Conservation (phyloP, 2,329 filamentous ascomycete genomes). For the Claviceps monticola region DNA sequence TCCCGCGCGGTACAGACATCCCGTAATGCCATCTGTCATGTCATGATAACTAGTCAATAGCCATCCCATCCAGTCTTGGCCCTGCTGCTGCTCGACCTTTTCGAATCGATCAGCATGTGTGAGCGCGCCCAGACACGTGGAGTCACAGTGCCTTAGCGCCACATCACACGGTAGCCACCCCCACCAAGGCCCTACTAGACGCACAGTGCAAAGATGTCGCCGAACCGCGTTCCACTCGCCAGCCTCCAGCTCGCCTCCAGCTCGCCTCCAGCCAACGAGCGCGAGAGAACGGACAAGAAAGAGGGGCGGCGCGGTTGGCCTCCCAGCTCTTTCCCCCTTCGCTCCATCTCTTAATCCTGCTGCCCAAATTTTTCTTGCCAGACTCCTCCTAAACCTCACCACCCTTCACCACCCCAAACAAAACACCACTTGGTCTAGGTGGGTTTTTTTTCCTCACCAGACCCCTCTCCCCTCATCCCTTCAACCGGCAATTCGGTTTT, state of each 20-base stretch:
- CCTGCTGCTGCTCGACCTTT: no score
- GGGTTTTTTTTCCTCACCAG: slow-evolving; percentile 19
- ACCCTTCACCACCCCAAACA: slow-evolving; percentile 21
- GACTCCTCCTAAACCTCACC: slow-evolving; percentile 23
- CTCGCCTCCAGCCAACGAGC: not conserved
- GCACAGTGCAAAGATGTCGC: no score
- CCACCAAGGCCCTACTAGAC: no score
- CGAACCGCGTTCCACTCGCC: not conserved
- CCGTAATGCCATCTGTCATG: no score
- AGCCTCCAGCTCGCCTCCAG: not conserved
- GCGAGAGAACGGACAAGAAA: not conserved
- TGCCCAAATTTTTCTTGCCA: slow-evolving; percentile 25
- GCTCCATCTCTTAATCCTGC: slow-evolving; percentile 20
- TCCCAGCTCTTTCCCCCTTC: slow-evolving; percentile 16
- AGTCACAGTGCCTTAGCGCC: no score
- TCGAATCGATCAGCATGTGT: no score
- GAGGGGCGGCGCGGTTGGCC: not conserved
- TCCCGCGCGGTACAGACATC: no score
- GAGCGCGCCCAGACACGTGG: no score
- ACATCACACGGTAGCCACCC: no score
- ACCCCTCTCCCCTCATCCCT: slow-evolving; percentile 14
- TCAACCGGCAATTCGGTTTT: slow-evolving; percentile 17
- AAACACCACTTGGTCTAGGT: slow-evolving; percentile 19
- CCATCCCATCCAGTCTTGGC: no score
- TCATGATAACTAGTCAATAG: no score